Evolutionary conservation across 805 yeast genomes (phyloP), one percentile per base, ranked within the genome.

Genomic region (Alloascoidea africana): DNA sequence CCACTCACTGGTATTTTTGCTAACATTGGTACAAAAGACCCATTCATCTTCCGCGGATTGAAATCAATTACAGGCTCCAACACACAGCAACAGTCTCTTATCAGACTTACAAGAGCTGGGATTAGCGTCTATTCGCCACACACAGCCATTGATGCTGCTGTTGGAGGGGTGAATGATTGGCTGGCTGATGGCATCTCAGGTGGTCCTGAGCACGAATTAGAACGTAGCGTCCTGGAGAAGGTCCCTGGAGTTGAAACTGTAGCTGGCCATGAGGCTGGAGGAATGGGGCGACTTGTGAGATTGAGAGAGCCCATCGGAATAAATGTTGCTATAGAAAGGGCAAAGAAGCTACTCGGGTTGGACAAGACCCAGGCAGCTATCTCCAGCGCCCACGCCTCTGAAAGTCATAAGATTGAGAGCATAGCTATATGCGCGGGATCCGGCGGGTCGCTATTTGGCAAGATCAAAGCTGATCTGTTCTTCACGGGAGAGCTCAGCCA

Each of bases 391-490:
- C 5, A 44, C 44, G 32, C 51, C 33, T 18, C 44, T 13, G 41
- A 41, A 6, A 51, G 46, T 18, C 58, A 57, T 4, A 42, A 42
- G 2, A 65, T 85, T 38, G 56, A 54, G 16, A 66, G 70, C 0
- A 61, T 86, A 16, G 97, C 96, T 0, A 55, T 91, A 13, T 91
- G 99, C 57, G 97, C 98, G 3, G 99, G 99, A 0, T 81, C 95
- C 2, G 97, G 98, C 0, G 78, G 82, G 2, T 66, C 77, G 1
- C 76, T 85, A 56, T 52, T 57, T 27, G 56, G 61, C 4, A 49
- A 55, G 5, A 42, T 39, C 3, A 63, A 63, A 36, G 76, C 76
- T 0, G 97, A 91, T 48, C 61, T 86, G 33, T 80, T 69, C 52
- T 70, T 75, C 49, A 87, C 98, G 0, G 99, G 99, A 2, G 99